These are phyloP conservation scores for Alternaria arborescens DNA, from an alignment of 2,329 filamentous ascomycete species.

Conservation along the genomic window DNA sequence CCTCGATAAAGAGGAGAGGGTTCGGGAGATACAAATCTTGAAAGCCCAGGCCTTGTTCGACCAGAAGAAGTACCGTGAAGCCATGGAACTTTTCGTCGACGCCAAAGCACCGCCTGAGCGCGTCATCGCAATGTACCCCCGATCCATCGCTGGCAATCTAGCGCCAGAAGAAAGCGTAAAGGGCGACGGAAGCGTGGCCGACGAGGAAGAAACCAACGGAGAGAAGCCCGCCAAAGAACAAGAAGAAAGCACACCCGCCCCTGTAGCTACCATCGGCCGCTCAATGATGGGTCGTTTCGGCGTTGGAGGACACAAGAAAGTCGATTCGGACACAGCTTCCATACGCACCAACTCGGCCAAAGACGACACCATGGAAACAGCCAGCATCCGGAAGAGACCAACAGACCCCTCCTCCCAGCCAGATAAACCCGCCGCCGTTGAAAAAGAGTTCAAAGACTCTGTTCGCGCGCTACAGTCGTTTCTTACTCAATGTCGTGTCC, in stretches of 20 bases:
- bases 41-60: constrained; percentile 89
- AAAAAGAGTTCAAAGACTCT: constrained; percentile 83
- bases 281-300: constrained; percentile 59
- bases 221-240: constrained; percentile 31
- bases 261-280: constrained; percentile 42
- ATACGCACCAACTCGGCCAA: constrained; percentile 65
- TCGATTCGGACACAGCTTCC: constrained; percentile 63
- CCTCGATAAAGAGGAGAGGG: constrained; percentile 78
- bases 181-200: constrained; percentile 50
- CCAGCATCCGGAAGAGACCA: constrained; percentile 59
- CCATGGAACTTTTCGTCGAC: constrained; percentile 89
- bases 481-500: constrained; percentile 80
- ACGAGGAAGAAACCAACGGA: constrained; percentile 38
- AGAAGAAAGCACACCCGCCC: constrained; percentile 36
- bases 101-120: constrained; percentile 89
- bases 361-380: constrained; percentile 64
- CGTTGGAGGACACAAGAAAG: constrained; percentile 56
- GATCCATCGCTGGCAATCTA: constrained; percentile 81
- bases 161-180: constrained; percentile 68
- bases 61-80: constrained; percentile 81
- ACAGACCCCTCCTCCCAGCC: constrained; percentile 55
- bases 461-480: constrained; percentile 87
- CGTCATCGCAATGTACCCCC: constrained; percentile 85
- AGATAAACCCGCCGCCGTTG: constrained; percentile 66
- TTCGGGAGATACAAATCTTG: constrained; percentile 87